Percentiles rank a stretch among this genome's conserved stretches.
These are phyloP conservation scores for Leishmania tarentolae DNA, from an alignment of 208 protist genomes.

Conservation along the genomic window DNA sequence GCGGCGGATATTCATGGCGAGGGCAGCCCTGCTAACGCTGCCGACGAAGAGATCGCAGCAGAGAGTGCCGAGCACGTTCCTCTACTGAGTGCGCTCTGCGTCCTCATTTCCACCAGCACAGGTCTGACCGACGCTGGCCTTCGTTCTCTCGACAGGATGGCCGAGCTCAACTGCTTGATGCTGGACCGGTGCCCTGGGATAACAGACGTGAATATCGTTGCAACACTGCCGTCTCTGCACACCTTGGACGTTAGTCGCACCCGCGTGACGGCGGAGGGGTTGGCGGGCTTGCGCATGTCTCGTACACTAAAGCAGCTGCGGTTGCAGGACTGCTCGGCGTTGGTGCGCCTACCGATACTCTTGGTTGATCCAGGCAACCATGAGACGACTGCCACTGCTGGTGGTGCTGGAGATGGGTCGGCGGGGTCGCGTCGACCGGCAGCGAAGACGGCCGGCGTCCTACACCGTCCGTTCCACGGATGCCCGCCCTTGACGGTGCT, in stretches of 20 bases:
- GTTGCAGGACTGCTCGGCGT: slow-evolving; percentile 34
- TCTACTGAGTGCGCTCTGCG: slow-evolving; percentile 17
- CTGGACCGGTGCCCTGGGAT: slow-evolving; percentile 22
- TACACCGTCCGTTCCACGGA: neutral
- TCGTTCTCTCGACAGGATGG: slow-evolving; percentile 1
- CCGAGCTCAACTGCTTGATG: slow-evolving; percentile 18
- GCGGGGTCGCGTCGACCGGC: neutral
- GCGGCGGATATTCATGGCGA: neutral
- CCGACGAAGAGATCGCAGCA: neutral
- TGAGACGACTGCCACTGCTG: neutral
- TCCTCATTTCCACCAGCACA: slow-evolving; percentile 28
- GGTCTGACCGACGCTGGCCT: slow-evolving; percentile 28
- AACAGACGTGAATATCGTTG: slow-evolving; percentile 28
- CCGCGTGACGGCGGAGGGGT: slow-evolving; percentile 27
- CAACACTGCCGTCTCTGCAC: slow-evolving; percentile 31
- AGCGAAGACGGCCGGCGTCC: neutral
- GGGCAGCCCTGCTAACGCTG: neutral
- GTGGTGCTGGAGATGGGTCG: neutral
- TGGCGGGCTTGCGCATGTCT: slow-evolving; percentile 32
- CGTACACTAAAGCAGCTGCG: slow-evolving; percentile 34
- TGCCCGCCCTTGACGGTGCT: neutral
- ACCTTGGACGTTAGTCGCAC: slow-evolving; percentile 45
- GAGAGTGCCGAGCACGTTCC: neutral
- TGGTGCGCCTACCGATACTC: slow-evolving; percentile 29
- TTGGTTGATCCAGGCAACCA: slow-evolving; percentile 9